Evolutionary conservation across 2,329 filamentous ascomycete genomes (phyloP).

Genomic region (Colletotrichum sp.): DNA sequence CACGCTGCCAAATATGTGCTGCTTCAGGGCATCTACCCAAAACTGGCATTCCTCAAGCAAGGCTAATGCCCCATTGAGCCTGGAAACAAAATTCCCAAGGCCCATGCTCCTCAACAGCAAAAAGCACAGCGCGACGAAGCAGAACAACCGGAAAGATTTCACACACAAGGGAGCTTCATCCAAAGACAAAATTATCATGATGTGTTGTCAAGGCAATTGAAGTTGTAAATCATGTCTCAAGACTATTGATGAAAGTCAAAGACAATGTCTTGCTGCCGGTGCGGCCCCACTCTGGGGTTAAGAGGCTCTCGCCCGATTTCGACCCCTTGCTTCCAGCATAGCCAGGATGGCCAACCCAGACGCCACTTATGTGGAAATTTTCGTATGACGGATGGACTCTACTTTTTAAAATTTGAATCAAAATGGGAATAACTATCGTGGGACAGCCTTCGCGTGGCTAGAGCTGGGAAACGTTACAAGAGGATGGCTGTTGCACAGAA

Average conservation of each 20-base stretch:
- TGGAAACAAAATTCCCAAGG: too few relatives aligned
- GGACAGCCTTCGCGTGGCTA: background rate
- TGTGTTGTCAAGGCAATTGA: background rate
- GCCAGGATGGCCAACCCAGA: background rate
- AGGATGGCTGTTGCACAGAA: background rate
- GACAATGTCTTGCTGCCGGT: background rate
- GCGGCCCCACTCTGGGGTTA: background rate
- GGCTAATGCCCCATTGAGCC: too few relatives aligned
- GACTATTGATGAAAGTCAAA: background rate
- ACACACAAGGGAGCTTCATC: background rate
- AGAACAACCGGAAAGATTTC: background rate
- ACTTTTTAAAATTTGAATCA: accelerated
- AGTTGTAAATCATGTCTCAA: background rate
- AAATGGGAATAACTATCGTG: background rate
- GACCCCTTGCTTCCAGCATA: background rate
- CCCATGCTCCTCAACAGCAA: background rate
- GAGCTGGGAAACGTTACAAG: background rate
- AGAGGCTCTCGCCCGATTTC: background rate
- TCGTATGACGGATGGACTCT: background rate
- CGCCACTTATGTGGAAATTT: background rate
- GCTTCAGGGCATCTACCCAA: too few relatives aligned
- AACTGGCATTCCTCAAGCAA: too few relatives aligned
- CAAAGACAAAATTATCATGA: background rate
- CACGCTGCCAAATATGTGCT: too few relatives aligned
- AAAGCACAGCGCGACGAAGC: background rate